These are phyloP conservation scores for Rhizopogon salebrosus DNA, from an alignment of 768 basidiomycete species.

Conservation along the genomic window DNA sequence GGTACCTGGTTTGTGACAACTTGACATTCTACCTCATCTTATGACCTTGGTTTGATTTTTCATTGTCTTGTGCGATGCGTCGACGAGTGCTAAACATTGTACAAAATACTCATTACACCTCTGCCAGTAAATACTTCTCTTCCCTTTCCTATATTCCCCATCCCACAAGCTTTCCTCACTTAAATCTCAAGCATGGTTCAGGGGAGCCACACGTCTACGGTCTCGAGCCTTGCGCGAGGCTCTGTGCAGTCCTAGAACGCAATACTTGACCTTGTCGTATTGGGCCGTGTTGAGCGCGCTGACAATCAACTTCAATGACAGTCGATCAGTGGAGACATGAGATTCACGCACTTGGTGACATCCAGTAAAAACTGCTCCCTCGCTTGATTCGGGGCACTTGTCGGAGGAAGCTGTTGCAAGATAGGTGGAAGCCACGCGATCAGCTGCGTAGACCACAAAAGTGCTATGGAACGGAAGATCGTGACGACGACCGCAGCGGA, in stretches of 20 bases:
- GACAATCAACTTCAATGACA: not conserved
- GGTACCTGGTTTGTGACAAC: not conserved
- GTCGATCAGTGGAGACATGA: slow-evolving; percentile 6
- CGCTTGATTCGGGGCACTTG: slow-evolving; percentile 54
- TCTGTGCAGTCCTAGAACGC: slow-evolving; percentile 64
- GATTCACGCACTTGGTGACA: slow-evolving; percentile 59
- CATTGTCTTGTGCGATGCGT: not conserved
- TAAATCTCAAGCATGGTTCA: slow-evolving; percentile 20
- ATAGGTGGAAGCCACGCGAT: slow-evolving; percentile 68
- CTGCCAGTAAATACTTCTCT: slow-evolving; percentile 1
- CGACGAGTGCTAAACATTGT: slow-evolving; percentile 12
- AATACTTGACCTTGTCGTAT: slow-evolving; percentile 80
- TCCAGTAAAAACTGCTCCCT: slow-evolving; percentile 72
- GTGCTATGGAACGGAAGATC: slow-evolving; percentile 66
- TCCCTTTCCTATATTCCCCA: not conserved
- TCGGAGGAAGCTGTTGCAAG: slow-evolving; percentile 62
- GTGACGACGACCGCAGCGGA: slow-evolving; percentile 66
- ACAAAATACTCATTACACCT: slow-evolving; percentile 11
- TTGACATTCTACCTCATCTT: no score
- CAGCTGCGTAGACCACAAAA: slow-evolving; percentile 64
- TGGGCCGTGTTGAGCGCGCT: slow-evolving; percentile 64
- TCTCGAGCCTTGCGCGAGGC: slow-evolving; percentile 72
- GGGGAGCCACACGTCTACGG: slow-evolving; percentile 36
- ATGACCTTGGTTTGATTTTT: no score
- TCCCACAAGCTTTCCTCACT: not conserved